Base-by-base conservation (phyloP, 495 filamentous ascomycete genomes). In the Aspergillus leporis region DNA sequence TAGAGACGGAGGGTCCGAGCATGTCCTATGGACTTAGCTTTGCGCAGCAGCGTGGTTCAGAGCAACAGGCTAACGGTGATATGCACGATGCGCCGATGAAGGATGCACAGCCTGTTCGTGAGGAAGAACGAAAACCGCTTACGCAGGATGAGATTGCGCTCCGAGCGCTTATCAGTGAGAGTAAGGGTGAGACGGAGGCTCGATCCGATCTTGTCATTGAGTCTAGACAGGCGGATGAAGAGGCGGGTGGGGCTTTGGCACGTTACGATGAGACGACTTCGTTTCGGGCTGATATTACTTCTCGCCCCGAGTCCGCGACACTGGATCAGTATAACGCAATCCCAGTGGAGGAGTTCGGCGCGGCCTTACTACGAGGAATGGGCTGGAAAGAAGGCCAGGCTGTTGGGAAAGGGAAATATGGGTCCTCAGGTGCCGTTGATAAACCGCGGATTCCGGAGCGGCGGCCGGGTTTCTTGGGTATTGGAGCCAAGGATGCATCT, bases 271-370 rank as follows among this genome's bases (percentile, higher is more conserved):
- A 96, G 66, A 79, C 87, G 40, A 84, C 85, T 23, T 85, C 85
- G 1, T 95, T 92, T 69, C 77, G 81, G 30, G 73, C 78, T 10
- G 87, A 90, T 65, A 79, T 92, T 41, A 78, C 81, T 2, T 79
- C 82, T n/a, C 86, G 91, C 0, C 92, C 92, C 0, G 88, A 91
- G 22, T 74, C 85, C 16, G 86, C 92, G 3, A 87, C 83, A 0
- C 75, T 94, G 22, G 91, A 91, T 47, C 91, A 93, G 63, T 99
- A 99, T 73, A 87, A 84, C 28, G 85, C 87, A 4, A 83, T 96
- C 12, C 93, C 95, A 0, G 91, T 98, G 36, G 94, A 97, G 59
- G 91, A 96, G 58, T 99, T 98, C 65, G 94, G 93, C 32, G 87
- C 90, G 22, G 91, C 90, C 3, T 74, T 98, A 51, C 81, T 99